Evolutionary conservation across 208 protist species (phyloP), one percentile per base, ranked within the genome.

Genomic region (Phytomonas francai): DNA sequence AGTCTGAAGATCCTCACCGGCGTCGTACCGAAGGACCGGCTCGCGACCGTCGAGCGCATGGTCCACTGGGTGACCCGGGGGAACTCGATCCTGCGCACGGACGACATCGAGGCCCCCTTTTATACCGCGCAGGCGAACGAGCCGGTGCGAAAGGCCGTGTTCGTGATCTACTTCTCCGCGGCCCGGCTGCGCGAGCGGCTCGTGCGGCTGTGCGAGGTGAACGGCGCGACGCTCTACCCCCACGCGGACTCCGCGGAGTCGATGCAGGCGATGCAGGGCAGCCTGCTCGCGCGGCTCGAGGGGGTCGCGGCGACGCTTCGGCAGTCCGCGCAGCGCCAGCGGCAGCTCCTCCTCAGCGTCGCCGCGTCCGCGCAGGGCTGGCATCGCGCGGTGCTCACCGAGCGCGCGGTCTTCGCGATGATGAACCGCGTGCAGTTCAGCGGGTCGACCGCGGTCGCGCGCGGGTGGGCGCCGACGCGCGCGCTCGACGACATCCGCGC

Each of bases 161-260:
- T 99, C 74, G 94, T 96, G 56, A 88, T 99, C 59, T 99, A 99
- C 80, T 99, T 97, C 85, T 96, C 97, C n/a, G 97, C 97, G 19
- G 79, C 89, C 9, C 80, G 88, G 28, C 68, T 98, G 8, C 77
- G 90, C 59, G 78, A 86, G 39, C 98, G 92, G 76, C 90, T 99
- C 32, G 87, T 74, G 54, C 98, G 97, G 81, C 98, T 99, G 59
- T 98, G 97, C 66, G 97, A 98, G 72, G 88, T 89, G 29, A 98
- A 98, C 75, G 93, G 85, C 22, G 97, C 95, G 6, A 95, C 84
- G 29, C 73, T 99, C 30, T 99, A 99, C 80, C 74, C 80, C 7
- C 98, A 96, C 77, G 96, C 97, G 12, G 93, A 98, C 45, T 87
- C 72, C n/a, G 70, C 83, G 16, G 74, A 83, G 65, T 87, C 97